Base-by-base conservation (phyloP, 805 yeast species). In the Saturnispora quitensis region DNA sequence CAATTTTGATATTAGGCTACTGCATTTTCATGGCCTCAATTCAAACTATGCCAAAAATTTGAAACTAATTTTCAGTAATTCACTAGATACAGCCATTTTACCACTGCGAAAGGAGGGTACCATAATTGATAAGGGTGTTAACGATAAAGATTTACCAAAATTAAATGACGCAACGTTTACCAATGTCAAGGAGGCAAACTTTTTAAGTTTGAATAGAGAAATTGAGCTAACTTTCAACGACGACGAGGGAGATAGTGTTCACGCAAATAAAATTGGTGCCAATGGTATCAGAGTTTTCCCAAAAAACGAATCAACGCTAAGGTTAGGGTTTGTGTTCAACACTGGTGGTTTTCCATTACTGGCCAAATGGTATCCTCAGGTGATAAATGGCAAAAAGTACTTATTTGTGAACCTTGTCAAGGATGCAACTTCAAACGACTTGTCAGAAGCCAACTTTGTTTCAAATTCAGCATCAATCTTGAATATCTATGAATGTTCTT, bases 291-390 rank as follows among this genome's bases (percentile, higher is more conserved):
- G 55, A 8, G 43, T 50, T 24, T 60, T 53, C 28, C 68, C 69
- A 2, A 47, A 48, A 7, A 57, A 59, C 34, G 46, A 51, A 12
- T 12, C 25, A 10, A 49, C 27, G 7, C 45, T 56, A 18, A 55
- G 70, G 48, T 17, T 38, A 5, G 71, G 71, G 0, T 48, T 53
- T 22, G 57, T 62, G 2, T 40, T 62, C 2, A 66, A 65, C 47
- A 59, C 65, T 7, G 70, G 70, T 20, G 70, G 69, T 1, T 17
- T 61, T 3, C 68, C 70, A 3, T 22, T 65, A 12, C 47, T 54
- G 5, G 51, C 60, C 10, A 56, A 58, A 22, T 67, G 69, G 67
- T 51, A 58, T 25, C 58, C 62, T 40, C 55, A 56, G 34, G 34
- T 47, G 4, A 50, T 61, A 3, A 44, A 53, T 33, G 55, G 47